Base-by-base conservation (phyloP, 2,329 filamentous ascomycete genomes). In the Diaporthe caulivora region DNA sequence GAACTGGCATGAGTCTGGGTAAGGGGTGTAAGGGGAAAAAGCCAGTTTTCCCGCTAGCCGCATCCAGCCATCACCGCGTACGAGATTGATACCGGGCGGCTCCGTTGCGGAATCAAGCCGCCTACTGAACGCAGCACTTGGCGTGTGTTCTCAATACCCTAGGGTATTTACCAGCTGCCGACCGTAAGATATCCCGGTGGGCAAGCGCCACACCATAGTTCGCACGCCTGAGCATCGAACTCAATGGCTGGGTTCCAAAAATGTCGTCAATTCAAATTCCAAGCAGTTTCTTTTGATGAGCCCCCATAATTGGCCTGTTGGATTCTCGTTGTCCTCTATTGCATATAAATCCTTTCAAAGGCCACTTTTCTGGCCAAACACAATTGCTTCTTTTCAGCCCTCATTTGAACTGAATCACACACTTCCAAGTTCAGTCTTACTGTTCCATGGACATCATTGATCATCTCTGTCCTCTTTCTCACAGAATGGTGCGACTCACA, bases 1-100 rank as follows among this genome's bases (percentile, higher is more conserved):
- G 24, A 64, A 24, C 18, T 26, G 60, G 44, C 26, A 37, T 26
- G 13, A 26, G 31, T 64, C 60, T 37, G 34, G 3, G 13, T 11
- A 18, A 15, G 60, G 60, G 26, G 34, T 21, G n/a, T 17, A 2
- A 9, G 8, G 21, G 21, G 21, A 13, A 53, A 53, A 53, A 40
- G 47, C 47, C n/a, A 40, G 44, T 40, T 67, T 53, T 53, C 21
- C 62, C 62, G 62, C 62, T 67, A 67, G 47, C 62, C 62, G 62
- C 2, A 67, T 67, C 31, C 18, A 67, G 62, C 47, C 62, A 67
- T 21, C 15, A 7, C 29, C 13, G 44, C 21, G 21, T n/a, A 18
- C 29, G n/a, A 65, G 8, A n/a, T 34, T 34, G 34, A 34, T 34
- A 18, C 60, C 44, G 18, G 60, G 18, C 42, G 29, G 44, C 44